Evolutionary conservation across 768 basidiomycete genomes (phyloP), one percentile per base, ranked within the genome.

Genomic region (Tricholoma flavovirens): DNA sequence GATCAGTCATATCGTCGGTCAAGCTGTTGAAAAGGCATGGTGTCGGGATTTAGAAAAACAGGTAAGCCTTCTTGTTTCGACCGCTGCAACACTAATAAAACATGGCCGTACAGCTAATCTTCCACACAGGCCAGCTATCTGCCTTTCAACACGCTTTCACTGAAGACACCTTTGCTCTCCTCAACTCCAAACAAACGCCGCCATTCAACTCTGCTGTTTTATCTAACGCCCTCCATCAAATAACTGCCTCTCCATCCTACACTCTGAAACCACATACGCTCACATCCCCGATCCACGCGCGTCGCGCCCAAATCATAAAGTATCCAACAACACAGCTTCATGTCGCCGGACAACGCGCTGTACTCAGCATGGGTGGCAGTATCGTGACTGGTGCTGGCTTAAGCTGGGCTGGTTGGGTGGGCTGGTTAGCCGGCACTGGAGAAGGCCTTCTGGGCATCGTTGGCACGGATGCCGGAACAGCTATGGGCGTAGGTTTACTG

Each of bases 391-490:
- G 87, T 14, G 70, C 75, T 22, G 76, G 78, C 8, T 60, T 86
- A 4, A 75, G 82, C 15, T 90, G 86, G 84, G 73, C 76, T 12
- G 83, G 81, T 0, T 86, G 83, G 82, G 60, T 76, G 51, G 77
- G 76, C 2, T 77, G 73, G 68, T 61, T 88, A 53, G 69, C 68
- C 49, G 69, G 73, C 46, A 73, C 66, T 63, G 67, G 77, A 60
- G 60, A 78, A 66, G 69, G 74, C 60, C 51, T 75, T 56, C 59
- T 73, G 55, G 65, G 74, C 21, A 59, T 65, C 58, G 42, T 78
- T 52, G 74, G 77, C 2, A 63, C 83, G 53, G 82, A 86, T 59
- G 69, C 78, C 6, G 76, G 75, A 36, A 87, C 84, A 2, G 82
- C 83, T 1, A 64, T 84, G 24, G 87, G 85, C 2, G 67, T 81